Evolutionary conservation across 352 stramenopile genomes (phyloP), one percentile per base, ranked within the genome.

Genomic region (Phytopythium helicoides): DNA sequence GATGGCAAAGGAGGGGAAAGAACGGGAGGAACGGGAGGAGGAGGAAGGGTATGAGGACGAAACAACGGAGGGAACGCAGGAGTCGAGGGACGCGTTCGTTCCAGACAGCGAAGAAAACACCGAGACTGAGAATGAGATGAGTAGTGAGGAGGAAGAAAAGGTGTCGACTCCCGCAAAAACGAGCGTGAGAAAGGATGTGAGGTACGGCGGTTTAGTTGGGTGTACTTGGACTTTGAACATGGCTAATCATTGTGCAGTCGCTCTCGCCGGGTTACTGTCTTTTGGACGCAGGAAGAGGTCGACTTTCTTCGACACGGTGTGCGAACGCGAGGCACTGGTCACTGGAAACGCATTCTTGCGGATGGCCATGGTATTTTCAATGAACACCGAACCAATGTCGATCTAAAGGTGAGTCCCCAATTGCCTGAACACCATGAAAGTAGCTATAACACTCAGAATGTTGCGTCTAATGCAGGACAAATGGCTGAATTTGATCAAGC

Each of bases 371-470:
- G 33, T 6, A 56, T 87, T 2, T 89, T 89, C 55, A 59, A 58
- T 8, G 33, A 2, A 1, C 72, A 78, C 36, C 63, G 79, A 26
- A 89, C 72, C 0, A 86, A 87, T 31, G 64, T 83, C 12, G 76
- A 89, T 50, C 59, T 89, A 21, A 89, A 89, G 72, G 76, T 87
- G 28, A 45, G n/a, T 40, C 21, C 14, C 23, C 11, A 12, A 16
- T 21, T 4, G 12, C 14, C 2, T 21, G 12, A 35, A 3, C n/a
- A 16, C 12, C 3, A 21, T 0, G 4, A 16, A 35, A n/a, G n/a
- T n/a, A n/a, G n/a, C n/a, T n/a, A 14, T 1, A 15, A 2, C 3
- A 15, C 0, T 23, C 42, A 37, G 1, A 36, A 15, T 3, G 3
- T 14, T 37, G 1, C 15, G 16, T n/a, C n/a, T n/a, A n/a, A n/a